Evolutionary conservation across 805 yeast genomes (phyloP).

Genomic region (Cyberlindnera mississippiensis): DNA sequence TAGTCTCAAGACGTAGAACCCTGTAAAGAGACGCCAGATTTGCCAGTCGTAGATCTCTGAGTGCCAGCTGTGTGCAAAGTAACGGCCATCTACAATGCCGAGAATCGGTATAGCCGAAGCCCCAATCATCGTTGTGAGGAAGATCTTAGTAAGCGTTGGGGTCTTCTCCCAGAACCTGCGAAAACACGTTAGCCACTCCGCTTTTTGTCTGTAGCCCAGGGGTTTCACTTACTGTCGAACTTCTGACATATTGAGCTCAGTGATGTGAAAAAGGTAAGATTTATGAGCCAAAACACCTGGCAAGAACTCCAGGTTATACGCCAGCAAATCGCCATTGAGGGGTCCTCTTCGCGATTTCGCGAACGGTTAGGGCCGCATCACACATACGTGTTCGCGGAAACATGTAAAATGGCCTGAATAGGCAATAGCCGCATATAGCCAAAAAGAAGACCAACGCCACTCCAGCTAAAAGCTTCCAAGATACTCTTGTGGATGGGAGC

Average conservation of each 20-base stretch:
- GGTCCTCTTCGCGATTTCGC: no score
- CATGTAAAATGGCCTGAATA: no score
- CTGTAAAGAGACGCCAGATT: conserved; percentile 45
- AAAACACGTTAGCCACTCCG: neutral
- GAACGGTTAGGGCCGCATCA: no score
- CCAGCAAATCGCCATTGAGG: no score
- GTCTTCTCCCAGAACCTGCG: neutral
- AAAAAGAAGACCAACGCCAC: no score
- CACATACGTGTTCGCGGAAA: no score
- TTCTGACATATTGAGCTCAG: neutral
- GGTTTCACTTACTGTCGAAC: neutral
- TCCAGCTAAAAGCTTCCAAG: no score
- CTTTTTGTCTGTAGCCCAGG: neutral
- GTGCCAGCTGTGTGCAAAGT: conserved; percentile 26
- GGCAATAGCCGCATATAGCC: no score
- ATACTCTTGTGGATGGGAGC: no score
- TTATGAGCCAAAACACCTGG: neutral
- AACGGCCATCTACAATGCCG: neutral
- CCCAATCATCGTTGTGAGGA: neutral
- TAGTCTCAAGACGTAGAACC: conserved; percentile 42
- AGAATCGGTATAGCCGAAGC: neutral
- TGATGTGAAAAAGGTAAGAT: neutral
- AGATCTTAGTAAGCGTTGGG: neutral
- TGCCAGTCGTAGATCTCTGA: conserved; percentile 33
- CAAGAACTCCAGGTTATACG: no score